These are phyloP conservation scores for Cystoderma amianthinum DNA, from an alignment of 768 basidiomycete genomes.

Conservation along the genomic window DNA sequence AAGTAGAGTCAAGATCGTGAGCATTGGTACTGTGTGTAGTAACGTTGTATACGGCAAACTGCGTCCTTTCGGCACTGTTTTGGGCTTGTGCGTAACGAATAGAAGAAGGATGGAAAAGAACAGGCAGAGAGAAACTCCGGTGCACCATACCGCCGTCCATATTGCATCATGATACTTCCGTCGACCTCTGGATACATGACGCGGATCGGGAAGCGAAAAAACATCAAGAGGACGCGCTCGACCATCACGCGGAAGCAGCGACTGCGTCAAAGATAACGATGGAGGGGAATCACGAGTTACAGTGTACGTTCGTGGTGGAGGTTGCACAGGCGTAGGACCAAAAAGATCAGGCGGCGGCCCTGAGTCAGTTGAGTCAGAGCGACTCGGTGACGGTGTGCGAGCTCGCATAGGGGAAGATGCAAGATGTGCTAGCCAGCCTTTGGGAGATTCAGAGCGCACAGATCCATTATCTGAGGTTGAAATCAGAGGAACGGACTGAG, in stretches of 20 bases:
- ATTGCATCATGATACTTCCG: slow-evolving; percentile 69
- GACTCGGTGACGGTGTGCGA: slow-evolving; percentile 29
- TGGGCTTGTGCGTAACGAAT: slow-evolving; percentile 45
- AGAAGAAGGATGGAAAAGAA: slow-evolving; percentile 61
- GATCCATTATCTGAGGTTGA: slow-evolving; percentile 21
- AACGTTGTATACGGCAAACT: slow-evolving; percentile 62
- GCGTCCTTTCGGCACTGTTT: slow-evolving; percentile 20
- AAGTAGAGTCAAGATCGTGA: slow-evolving; percentile 63
- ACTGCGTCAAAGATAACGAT: slow-evolving; percentile 72
- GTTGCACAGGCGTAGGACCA: slow-evolving; percentile 24
- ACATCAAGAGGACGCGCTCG: slow-evolving; percentile 55
- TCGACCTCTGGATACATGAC: slow-evolving; percentile 53
- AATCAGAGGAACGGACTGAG: slow-evolving; percentile 30
- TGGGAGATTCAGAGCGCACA: slow-evolving; percentile 29
- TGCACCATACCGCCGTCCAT: slow-evolving; percentile 66
- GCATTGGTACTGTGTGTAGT: slow-evolving; percentile 70
- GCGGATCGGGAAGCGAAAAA: slow-evolving; percentile 74
- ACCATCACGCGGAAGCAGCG: slow-evolving; percentile 71
- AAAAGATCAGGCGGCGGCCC: slow-evolving; percentile 37
- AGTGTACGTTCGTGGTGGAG: slow-evolving; percentile 33
- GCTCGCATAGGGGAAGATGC: slow-evolving; percentile 49
- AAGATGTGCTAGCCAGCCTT: slow-evolving; percentile 71
- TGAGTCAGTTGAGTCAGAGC: slow-evolving; percentile 35
- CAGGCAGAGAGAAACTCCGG: slow-evolving; percentile 50
- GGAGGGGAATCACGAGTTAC: slow-evolving; percentile 23